These are phyloP conservation scores for Plasmopara muralis DNA, from an alignment of 352 stramenopile species.

Conservation along the genomic window DNA sequence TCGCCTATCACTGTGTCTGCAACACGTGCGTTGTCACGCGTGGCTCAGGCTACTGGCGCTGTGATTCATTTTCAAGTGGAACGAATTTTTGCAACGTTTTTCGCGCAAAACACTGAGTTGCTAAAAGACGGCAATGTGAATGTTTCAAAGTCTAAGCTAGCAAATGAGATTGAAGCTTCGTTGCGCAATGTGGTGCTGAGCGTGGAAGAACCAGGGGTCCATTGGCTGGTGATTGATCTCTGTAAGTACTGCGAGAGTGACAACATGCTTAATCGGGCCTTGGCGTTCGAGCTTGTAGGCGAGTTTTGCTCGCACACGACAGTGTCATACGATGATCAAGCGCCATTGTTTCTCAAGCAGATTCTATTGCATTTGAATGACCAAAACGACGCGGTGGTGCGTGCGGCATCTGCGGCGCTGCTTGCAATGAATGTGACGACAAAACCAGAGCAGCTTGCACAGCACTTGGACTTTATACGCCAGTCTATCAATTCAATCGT, in stretches of 20 bases:
- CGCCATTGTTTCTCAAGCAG: conserved; percentile 94
- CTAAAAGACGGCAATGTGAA: conserved; percentile 17
- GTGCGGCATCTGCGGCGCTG: conserved; percentile 86
- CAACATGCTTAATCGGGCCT: conserved; percentile 73
- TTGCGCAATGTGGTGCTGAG: conserved; percentile 72
- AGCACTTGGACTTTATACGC: conserved; percentile 96
- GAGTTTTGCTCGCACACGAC: conserved; percentile 84
- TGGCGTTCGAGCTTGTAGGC: conserved; percentile 89
- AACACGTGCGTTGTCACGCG: conserved; percentile 87
- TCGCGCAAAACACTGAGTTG: conserved; percentile 61
- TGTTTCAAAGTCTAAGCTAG: conserved; percentile 30
- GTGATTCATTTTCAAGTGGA: conserved; percentile 96
- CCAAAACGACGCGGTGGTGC: conserved; percentile 81
- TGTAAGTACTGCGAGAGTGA: conserved; percentile 92
- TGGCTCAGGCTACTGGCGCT: conserved; percentile 89
- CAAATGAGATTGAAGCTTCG: conserved; percentile 62
- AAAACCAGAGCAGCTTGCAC: conserved; percentile 89
- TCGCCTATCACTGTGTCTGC: conserved; percentile 88
- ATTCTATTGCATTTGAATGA: conserved; percentile 96
- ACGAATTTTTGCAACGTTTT: conserved; percentile 87
- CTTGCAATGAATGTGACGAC: conserved; percentile 88
- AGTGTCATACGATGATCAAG: conserved; percentile 89
- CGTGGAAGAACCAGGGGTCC: conserved; percentile 87
- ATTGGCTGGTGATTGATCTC: conserved; percentile 93
- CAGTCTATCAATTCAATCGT: conserved; percentile 96